A percentile compares a stretch with the other conserved stretches of the same genome.
These are phyloP conservation scores for Colletotrichum musicola DNA, from an alignment of 2,329 filamentous ascomycete genomes.

Conservation along the genomic window DNA sequence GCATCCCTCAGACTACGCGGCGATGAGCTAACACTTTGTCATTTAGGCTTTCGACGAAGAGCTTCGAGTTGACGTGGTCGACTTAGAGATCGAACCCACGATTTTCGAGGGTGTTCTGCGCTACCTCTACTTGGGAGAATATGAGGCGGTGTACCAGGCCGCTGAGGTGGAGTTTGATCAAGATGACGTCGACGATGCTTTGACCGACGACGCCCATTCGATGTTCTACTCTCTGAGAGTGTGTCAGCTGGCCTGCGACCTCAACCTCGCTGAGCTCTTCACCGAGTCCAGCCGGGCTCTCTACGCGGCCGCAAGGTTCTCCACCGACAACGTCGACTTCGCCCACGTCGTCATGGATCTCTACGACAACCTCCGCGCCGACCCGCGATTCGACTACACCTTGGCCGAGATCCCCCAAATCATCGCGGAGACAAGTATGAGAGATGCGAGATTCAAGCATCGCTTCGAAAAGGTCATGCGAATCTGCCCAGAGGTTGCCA, in stretches of 20 bases:
- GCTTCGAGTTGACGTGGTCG: not conserved
- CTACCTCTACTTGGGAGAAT: constrained; percentile 23
- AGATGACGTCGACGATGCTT: not conserved
- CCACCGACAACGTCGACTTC: constrained; percentile 19
- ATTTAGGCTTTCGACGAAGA: not conserved
- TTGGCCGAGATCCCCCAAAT: not conserved
- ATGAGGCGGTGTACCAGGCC: not conserved
- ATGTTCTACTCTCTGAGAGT: constrained; percentile 14
- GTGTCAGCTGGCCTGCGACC: constrained; percentile 1
- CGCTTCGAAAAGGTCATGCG: not conserved
- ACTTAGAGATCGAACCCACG: not conserved
- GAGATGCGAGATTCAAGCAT: not conserved
- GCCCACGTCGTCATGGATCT: constrained; percentile 11
- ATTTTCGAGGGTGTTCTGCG: not conserved
- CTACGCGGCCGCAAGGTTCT: not conserved
- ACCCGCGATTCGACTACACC: not conserved
- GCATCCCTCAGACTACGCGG: not conserved
- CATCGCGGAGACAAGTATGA: not conserved
- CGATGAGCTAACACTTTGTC: not conserved
- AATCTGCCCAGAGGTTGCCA: not conserved
- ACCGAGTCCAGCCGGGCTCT: constrained; percentile 1
- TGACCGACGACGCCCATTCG: not conserved
- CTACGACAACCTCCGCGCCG: not conserved
- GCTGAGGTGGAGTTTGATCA: not conserved
- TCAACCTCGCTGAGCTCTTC: constrained; percentile 4